Evolutionary conservation across 495 filamentous ascomycete species (phyloP).

Genomic region (Lophium mytilinum): DNA sequence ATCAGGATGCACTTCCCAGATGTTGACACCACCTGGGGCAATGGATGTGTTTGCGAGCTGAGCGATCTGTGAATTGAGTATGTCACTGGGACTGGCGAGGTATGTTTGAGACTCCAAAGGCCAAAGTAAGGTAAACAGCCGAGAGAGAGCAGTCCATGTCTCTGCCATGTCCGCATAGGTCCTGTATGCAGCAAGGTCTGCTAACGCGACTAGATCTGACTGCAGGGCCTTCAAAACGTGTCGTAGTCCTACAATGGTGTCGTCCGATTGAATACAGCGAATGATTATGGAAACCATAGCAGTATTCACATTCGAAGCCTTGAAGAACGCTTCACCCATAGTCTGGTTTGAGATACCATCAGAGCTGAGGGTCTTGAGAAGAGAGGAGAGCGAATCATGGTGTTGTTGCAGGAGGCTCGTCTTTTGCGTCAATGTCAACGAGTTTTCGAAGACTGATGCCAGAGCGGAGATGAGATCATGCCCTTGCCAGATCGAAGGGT

Average conservation of each 20-base stretch:
- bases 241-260: slow-evolving; percentile 4
- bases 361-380: background rate
- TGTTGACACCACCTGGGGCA: background rate
- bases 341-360: background rate
- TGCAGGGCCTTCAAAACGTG: slow-evolving; percentile 2
- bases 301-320: background rate
- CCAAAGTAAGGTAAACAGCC: slow-evolving; percentile 12
- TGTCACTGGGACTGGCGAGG: background rate
- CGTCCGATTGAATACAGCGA: background rate
- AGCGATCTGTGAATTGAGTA: background rate
- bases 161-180: background rate
- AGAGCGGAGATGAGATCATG: slow-evolving; percentile 1
- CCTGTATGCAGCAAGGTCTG: background rate
- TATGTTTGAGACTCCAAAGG: background rate
- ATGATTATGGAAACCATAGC: background rate
- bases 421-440: slow-evolving; percentile 14
- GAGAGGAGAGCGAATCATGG: background rate
- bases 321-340: background rate
- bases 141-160: slow-evolving; percentile 5
- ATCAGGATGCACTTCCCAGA: too few species aligned
- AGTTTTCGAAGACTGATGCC: slow-evolving; percentile 3
- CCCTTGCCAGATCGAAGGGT: slow-evolving; percentile 13
- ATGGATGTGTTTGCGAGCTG: background rate
- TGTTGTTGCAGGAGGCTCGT: slow-evolving; percentile 10
- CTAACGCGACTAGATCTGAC: background rate